These are phyloP conservation scores for Garcia nutans DNA, from an alignment of 345 rosid species.

Conservation along the genomic window DNA sequence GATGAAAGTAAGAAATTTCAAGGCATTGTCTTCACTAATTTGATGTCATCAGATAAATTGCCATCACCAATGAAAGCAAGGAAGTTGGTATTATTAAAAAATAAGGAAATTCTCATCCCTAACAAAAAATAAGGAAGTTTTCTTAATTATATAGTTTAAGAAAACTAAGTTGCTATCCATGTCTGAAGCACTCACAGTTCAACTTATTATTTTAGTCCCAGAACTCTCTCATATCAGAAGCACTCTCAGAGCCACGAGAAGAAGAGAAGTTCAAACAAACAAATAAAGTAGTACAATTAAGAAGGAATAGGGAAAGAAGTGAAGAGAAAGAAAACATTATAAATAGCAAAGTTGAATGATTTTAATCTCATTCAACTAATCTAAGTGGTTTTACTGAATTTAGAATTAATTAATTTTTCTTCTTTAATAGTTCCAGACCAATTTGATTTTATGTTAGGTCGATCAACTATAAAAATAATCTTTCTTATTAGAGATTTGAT, in stretches of 20 bases:
- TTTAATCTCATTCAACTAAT: too few relatives aligned
- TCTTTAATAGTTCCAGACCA: too few relatives aligned
- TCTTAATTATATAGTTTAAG: not conserved
- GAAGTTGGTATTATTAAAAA: too few relatives aligned
- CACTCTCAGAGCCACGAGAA: not conserved
- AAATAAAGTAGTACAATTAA: not conserved
- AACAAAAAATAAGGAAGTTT: not conserved
- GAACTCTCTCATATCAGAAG: not conserved
- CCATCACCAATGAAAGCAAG: too few relatives aligned
- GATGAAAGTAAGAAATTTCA: not conserved
- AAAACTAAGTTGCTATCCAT: not conserved
- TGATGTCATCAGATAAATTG: too few relatives aligned
- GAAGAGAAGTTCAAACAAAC: not conserved
- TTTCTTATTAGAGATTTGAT: too few relatives aligned
- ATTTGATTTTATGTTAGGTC: too few relatives aligned
- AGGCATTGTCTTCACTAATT: not conserved
- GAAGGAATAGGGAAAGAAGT: too few relatives aligned
- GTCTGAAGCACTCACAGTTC: not conserved
- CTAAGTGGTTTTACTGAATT: too few relatives aligned
- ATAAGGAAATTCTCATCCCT: not conserved
- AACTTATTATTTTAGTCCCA: not conserved
- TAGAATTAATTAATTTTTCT: too few relatives aligned
- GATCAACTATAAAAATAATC: too few relatives aligned
- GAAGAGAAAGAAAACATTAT: not conserved
- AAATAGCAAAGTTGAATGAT: too few relatives aligned